phyloP scores from a whole-genome alignment of 805 yeast genomes.

The Zygotorulaspora danielsina region DNA sequence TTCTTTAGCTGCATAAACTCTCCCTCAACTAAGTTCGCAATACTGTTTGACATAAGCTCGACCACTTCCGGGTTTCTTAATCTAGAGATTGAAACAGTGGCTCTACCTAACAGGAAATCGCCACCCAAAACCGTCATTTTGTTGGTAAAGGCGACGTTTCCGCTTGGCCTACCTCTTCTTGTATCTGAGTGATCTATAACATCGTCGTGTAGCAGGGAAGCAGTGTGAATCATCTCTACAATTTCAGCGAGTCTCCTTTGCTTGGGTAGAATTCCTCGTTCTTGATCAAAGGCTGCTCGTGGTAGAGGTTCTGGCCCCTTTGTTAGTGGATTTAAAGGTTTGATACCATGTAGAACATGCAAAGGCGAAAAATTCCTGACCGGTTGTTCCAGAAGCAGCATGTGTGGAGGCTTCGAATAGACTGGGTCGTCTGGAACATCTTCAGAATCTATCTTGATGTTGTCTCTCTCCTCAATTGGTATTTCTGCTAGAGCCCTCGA shows the following conservation, averaged over 20 bases:
- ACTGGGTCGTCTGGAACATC: constrained; percentile 68
- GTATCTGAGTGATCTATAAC: constrained; percentile 89
- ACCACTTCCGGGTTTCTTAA: constrained; percentile 95
- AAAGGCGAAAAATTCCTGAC: constrained; percentile 62
- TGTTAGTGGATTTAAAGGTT: constrained; percentile 86
- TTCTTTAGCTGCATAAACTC: constrained; percentile 98
- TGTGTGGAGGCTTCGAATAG: constrained; percentile 53
- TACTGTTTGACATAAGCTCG: constrained; percentile 89
- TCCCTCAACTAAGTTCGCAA: constrained; percentile 96
- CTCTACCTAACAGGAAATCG: constrained; percentile 90
- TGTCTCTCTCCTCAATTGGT: constrained; percentile 62
- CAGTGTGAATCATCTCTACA: constrained; percentile 98
- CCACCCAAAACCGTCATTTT: constrained; percentile 98
- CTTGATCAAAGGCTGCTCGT: constrained; percentile 42
- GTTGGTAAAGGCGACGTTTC: constrained; percentile 90
- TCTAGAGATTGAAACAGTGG: constrained; percentile 92
- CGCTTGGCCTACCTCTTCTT: constrained; percentile 85
- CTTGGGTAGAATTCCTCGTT: constrained; percentile 81
- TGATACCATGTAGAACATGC: constrained; percentile 80
- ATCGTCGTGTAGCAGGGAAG: constrained; percentile 91
- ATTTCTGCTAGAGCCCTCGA: constrained; percentile 76
- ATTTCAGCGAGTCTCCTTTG: constrained; percentile 95
- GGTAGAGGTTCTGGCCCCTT: constrained; percentile 74
- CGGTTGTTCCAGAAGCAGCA: constrained; percentile 56
- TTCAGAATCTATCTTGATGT: constrained; percentile 54